Evolutionary conservation across 768 basidiomycete species (phyloP), one percentile per base, ranked within the genome.

Genomic region (Lactifluus echinatus): DNA sequence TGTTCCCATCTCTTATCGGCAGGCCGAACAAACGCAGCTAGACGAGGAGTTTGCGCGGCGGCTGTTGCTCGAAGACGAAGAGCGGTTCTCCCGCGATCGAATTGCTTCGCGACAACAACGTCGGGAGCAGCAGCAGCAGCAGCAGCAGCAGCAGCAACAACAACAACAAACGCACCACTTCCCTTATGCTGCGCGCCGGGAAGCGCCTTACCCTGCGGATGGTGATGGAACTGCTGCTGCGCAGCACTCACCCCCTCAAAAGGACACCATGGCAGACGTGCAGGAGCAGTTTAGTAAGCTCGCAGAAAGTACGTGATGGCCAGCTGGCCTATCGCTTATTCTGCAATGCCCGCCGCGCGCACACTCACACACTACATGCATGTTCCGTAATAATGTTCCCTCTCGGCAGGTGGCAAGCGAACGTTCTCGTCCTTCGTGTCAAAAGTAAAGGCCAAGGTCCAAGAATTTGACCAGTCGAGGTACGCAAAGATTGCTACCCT

Each of bases 381-480:
- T n/a, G 40, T 37, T 8, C 44, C 42, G 26, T 45, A 33, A 51
- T 51, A 6, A 26, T 5, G 19, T 17, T 14, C 45, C 14, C 3
- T 2, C 28, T 14, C 6, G 21, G 34, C 19, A 71, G 70, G 63
- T 50, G 88, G 89, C 3, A 90, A 87, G 73, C 87, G 83, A 71
- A 91, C 89, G 0, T 79, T 92, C 68, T 82, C 78, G 46, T 77
- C 73, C 8, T 68, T 92, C 26, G 75, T 91, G 39, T 81, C 81
- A 33, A 91, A 86, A 68, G 87, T 90, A 46, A 90, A 82, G 66
- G 82, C 87, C 5, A 92, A 91, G 77, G 82, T 91, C 57, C 84
- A 87, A 65, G 90, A 91, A 64, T 82, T 82, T 59, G 89, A 91
- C 37, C 80, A 83, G 64, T 72, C 73, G 15, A 69, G 70, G 74